phyloP scores from a whole-genome alignment of 768 basidiomycete species.

The Cyclocybe aegerita region DNA sequence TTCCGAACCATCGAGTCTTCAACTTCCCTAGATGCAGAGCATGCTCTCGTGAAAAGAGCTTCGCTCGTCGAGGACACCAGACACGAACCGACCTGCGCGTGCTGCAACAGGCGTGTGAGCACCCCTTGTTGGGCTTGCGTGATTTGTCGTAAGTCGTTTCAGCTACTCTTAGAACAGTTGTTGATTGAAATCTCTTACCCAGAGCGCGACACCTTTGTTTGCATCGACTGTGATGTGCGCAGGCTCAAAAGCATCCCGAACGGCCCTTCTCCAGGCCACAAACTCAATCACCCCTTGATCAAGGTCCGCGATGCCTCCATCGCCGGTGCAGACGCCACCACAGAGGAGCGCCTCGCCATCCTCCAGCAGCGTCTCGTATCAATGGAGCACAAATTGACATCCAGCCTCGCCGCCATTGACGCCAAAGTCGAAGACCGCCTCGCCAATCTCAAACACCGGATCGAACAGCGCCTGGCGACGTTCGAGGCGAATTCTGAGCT shows the following conservation, averaged over 20 bases:
- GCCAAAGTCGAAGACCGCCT: conserved; percentile 25
- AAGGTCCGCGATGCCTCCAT: conserved; percentile 23
- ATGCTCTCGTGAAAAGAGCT: neutral
- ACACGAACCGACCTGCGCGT: conserved; percentile 16
- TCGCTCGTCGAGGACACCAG: neutral
- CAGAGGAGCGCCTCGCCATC: conserved; percentile 24
- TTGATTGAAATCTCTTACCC: neutral
- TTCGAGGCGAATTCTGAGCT: conserved; percentile 14
- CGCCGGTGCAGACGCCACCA: conserved; percentile 15
- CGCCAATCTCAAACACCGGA: conserved; percentile 20
- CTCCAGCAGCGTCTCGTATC: conserved; percentile 28
- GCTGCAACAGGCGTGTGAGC: conserved; percentile 18
- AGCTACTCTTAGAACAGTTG: neutral
- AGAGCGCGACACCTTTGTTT: conserved; percentile 33
- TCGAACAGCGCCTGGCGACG: conserved; percentile 8
- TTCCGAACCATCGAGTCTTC: conserved; percentile 23
- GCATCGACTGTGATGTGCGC: conserved; percentile 28
- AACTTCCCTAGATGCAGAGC: neutral
- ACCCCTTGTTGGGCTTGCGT: conserved; percentile 26
- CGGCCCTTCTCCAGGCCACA: conserved; percentile 19
- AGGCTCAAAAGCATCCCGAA: conserved; percentile 7
- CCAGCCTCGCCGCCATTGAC: conserved; percentile 24
- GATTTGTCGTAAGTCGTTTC: conserved; percentile 16
- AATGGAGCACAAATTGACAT: conserved; percentile 27
- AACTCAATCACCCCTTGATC: conserved; percentile 26